Evolutionary conservation across 2,329 filamentous ascomycete genomes (phyloP), one percentile per base, ranked within the genome.

Genomic region (Graphium sp.): DNA sequence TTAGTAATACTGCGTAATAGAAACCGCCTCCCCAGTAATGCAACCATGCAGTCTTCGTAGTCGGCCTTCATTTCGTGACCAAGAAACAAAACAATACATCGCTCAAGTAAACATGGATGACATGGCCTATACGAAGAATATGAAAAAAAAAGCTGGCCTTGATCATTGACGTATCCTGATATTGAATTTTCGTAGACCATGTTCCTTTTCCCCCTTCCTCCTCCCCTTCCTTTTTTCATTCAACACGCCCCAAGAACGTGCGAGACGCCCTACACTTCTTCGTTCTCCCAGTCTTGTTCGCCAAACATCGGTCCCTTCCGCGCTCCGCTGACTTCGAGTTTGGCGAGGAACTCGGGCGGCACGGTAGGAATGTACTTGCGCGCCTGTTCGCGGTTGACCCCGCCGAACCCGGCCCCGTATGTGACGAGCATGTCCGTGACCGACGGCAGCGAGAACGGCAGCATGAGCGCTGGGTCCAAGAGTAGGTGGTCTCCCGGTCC

Each of bases 341-440:
- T 92, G 35, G 77, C 73, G 35, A 98, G 58, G 45, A 95, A 93
- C 53, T 98, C 89, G 0, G 85, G 77, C 12, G 89, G 87, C 30
- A 98, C 81, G 0, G 82, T 92, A 3, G 89, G 89, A 25, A 93
- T 91, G 49, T 98, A 98, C 54, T 93, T 93, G 39, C 83, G 66
- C 50, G 91, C 89, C 32, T 84, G 66, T 52, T 95, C 89, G 36
- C 79, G 68, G 54, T 98, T 93, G 26, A 89, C 60, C 1, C 89
- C 89, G 5, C 89, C 89, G 44, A 95, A 89, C 1, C 89, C 89
- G 9, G 89, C 85, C 1, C 89, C 89, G 44, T 91, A 98, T 39
- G 76, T 87, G 26, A 98, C 72, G 26, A 95, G 65, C 89, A 98
- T 98, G 49, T 98, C 89, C 16, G 85, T 95, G 32, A 83, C 89